These are phyloP conservation scores for Coprinopsis cinerea DNA, from an alignment of 768 basidiomycete genomes.

Conservation along the genomic window DNA sequence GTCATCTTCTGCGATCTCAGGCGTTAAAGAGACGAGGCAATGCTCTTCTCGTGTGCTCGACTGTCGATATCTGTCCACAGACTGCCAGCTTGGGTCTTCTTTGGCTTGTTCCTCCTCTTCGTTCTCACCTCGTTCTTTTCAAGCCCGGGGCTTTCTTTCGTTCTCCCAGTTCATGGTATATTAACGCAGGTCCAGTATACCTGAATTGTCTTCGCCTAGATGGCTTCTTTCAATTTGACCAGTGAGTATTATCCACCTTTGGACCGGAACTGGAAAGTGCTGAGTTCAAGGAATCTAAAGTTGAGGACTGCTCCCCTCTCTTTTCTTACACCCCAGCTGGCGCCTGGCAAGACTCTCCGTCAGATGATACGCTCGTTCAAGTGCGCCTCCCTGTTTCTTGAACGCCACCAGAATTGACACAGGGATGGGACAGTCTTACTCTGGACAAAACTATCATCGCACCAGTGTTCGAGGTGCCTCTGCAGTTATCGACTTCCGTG, in stretches of 20 bases:
- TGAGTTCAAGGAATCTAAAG: conserved; percentile 23
- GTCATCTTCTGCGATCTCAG: neutral
- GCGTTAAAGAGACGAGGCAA: neutral
- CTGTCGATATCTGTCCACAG: conserved; percentile 2
- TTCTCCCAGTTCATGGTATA: conserved; percentile 13
- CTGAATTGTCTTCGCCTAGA: conserved; percentile 31
- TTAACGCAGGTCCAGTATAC: conserved; percentile 10
- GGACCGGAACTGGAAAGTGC: neutral
- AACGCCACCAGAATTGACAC: neutral
- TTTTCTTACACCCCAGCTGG: conserved; percentile 43
- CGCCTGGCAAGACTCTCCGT: conserved; percentile 44
- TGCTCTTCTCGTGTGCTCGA: neutral
- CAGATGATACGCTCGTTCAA: conserved; percentile 31
- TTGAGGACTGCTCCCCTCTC: conserved; percentile 53
- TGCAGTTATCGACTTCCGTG: conserved; percentile 45
- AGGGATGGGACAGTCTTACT: conserved; percentile 33
- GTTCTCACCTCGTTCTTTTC: conserved; percentile 15
- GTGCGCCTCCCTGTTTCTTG: conserved; percentile 20
- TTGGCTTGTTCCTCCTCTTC: conserved; percentile 14
- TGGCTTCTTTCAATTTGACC: conserved; percentile 41
- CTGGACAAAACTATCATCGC: conserved; percentile 37
- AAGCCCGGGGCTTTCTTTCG: conserved; percentile 10
- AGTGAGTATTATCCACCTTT: conserved; percentile 21
- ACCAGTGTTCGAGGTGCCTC: conserved; percentile 40
- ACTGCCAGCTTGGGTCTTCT: neutral